These are phyloP conservation scores for Suillus fuscotomentosus DNA, from an alignment of 768 basidiomycete species.

Conservation along the genomic window DNA sequence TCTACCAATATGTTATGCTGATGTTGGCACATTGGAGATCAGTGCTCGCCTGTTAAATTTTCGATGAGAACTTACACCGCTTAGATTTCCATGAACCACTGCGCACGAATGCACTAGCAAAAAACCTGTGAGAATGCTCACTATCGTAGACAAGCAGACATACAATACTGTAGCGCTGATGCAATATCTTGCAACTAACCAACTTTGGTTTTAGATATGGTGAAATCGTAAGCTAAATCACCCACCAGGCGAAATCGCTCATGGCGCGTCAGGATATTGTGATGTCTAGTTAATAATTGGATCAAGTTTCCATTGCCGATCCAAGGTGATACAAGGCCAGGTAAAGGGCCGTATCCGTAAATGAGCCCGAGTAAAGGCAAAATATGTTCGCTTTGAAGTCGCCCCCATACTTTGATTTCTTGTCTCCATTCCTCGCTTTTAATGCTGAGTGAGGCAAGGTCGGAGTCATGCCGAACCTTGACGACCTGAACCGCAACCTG, in stretches of 20 bases:
- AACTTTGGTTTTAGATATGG: neutral
- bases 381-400: constrained; percentile 37
- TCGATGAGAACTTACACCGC: constrained; percentile 1
- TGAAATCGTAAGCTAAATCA: neutral
- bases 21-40: neutral
- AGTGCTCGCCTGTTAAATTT: neutral
- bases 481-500: constrained; percentile 7
- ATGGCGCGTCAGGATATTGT: constrained; percentile 33
- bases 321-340: constrained; percentile 42
- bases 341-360: constrained; percentile 33
- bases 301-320: constrained; percentile 37
- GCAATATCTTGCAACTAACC: constrained; percentile 38
- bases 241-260: constrained; percentile 38
- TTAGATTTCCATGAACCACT: constrained; percentile 10
- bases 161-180: constrained; percentile 39
- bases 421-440: constrained; percentile 22
- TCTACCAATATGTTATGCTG: constrained; percentile 11
- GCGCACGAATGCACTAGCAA: constrained; percentile 5
- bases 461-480: neutral
- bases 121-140: neutral
- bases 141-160: constrained; percentile 5
- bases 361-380: constrained; percentile 35
- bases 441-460: neutral
- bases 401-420: constrained; percentile 40
- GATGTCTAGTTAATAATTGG: constrained; percentile 35